phyloP scores from a whole-genome alignment of 768 basidiomycete species.

The Boletus patriciae region DNA sequence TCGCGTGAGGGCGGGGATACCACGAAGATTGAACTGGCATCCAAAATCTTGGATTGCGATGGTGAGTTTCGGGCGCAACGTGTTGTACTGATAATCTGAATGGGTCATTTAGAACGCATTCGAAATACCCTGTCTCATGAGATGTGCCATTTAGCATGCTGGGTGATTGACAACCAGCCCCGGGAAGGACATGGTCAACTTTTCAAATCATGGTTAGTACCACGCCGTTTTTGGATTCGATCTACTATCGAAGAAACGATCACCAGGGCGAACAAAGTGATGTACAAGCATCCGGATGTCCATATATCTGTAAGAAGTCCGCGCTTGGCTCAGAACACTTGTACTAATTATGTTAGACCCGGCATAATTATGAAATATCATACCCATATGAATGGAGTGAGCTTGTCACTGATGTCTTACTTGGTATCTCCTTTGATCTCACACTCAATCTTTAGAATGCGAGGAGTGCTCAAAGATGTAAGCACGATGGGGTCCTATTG shows the following conservation, averaged over 20 bases:
- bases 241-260: neutral
- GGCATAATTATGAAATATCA: conserved; percentile 72
- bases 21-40: conserved; percentile 73
- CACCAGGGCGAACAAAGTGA: conserved; percentile 66
- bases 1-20: conserved; percentile 58
- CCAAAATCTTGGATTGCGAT: conserved; percentile 76
- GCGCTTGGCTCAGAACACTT: conserved; percentile 1
- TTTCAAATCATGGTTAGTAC: conserved; percentile 68
- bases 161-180: conserved; percentile 72
- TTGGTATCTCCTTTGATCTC: neutral
- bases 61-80: conserved; percentile 41
- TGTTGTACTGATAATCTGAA: neutral
- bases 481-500: conserved; percentile 13
- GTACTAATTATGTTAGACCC: conserved; percentile 45
- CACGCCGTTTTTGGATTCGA: neutral
- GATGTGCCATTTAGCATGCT: conserved; percentile 89
- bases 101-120: conserved; percentile 60
- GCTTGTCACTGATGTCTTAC: conserved; percentile 20
- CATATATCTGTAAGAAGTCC: conserved; percentile 59
- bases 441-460: conserved; percentile 48
- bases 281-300: conserved; percentile 65
- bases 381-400: conserved; percentile 75
- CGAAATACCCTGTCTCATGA: conserved; percentile 84
- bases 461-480: conserved; percentile 62
- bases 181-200: conserved; percentile 71